A percentile compares a stretch with the other conserved stretches of the same genome.
Conservation (phyloP, 2,329 filamentous ascomycete genomes). For the Calonectria pauciramosa region DNA sequence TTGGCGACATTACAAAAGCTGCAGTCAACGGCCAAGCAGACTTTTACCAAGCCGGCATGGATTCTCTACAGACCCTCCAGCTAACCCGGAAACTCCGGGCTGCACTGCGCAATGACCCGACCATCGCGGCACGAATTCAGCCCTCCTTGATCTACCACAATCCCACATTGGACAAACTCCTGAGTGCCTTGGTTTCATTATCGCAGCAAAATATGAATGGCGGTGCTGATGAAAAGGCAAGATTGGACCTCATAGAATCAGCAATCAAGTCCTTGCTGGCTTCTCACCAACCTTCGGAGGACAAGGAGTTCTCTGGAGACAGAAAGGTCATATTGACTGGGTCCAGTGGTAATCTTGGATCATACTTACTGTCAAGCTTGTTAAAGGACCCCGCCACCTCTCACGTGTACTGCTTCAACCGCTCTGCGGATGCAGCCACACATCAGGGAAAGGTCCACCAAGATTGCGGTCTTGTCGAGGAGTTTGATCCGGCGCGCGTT, state of each 20-base stretch:
- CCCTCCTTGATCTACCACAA: neutral
- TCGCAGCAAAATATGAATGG: too few relatives aligned
- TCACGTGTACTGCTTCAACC: neutral
- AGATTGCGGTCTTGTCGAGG: neutral
- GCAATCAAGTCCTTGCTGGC: neutral
- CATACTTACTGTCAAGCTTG: neutral
- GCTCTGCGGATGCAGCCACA: neutral
- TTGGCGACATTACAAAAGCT: neutral
- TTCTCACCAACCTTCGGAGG: neutral
- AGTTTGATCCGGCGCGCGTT: neutral
- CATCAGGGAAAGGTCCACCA: neutral
- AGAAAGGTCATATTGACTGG: neutral
- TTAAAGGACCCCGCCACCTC: neutral
- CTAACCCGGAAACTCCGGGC: neutral
- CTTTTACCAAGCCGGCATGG: neutral
- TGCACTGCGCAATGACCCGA: neutral
- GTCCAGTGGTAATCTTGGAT: neutral
- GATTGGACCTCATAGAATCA: neutral
- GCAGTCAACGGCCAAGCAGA: neutral
- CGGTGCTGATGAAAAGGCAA: neutral
- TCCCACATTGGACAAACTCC: neutral
- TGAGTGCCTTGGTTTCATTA: neutral
- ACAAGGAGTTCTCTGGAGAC: neutral
- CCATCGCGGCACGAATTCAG: neutral
- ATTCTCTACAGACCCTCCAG: neutral